Conservation (phyloP, 1,139 yeast genomes). For the Yamadazyma diospyri region DNA sequence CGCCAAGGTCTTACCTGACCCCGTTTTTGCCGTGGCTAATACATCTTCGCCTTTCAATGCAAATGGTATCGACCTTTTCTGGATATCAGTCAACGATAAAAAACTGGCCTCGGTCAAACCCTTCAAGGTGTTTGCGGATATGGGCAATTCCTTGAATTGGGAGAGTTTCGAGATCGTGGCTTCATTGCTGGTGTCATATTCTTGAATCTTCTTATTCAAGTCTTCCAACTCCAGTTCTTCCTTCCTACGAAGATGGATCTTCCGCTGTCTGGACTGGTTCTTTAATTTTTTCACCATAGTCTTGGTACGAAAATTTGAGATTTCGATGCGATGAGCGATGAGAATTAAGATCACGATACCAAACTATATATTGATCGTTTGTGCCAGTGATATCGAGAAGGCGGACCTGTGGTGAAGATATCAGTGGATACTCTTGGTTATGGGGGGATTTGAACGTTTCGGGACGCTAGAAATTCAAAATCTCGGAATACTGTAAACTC, state of each 20-base stretch:
- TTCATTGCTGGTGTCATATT: conserved; percentile 43
- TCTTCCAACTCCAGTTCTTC: conserved; percentile 45
- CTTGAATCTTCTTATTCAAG: conserved; percentile 47
- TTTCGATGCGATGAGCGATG: conserved; percentile 7
- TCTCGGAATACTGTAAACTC: conserved; percentile 45
- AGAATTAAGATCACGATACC: conserved; percentile 2
- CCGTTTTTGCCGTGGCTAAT: conserved; percentile 92
- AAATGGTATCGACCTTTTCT: conserved; percentile 70
- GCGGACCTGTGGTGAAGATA: too few species aligned
- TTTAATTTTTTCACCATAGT: conserved; percentile 24
- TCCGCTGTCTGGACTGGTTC: conserved; percentile 15
- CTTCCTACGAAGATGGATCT: conserved; percentile 24
- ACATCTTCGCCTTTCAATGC: conserved; percentile 81
- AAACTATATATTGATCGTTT: not conserved
- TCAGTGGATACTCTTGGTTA: too few species aligned
- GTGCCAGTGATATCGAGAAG: too few species aligned
- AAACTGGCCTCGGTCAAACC: conserved; percentile 77
- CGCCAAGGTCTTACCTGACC: conserved; percentile 94
- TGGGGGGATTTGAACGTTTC: not conserved
- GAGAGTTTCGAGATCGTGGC: conserved; percentile 16
- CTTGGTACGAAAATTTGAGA: conserved; percentile 1
- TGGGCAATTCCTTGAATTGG: conserved; percentile 68
- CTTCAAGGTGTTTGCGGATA: conserved; percentile 58
- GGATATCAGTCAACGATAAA: conserved; percentile 80
- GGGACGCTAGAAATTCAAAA: conserved; percentile 35